A percentile compares a stretch with the other conserved stretches of the same genome.
phyloP scores from a whole-genome alignment of 208 protist genomes.

The Leishmania tarentolae region DNA sequence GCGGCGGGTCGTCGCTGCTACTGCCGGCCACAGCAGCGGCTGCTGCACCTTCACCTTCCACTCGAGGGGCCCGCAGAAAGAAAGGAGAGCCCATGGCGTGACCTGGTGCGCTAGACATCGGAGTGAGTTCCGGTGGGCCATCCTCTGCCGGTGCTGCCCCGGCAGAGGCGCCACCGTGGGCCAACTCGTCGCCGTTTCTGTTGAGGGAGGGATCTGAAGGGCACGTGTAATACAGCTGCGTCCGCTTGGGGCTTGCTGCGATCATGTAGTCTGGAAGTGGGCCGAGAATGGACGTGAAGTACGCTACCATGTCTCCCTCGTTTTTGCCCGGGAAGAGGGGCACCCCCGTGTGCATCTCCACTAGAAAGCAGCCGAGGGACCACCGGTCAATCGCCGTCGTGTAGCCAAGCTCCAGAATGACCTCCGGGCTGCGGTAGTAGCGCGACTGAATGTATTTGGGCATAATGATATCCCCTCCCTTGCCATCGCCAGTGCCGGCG shows the following conservation, averaged over 20 bases:
- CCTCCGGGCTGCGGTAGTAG: conserved; percentile 98
- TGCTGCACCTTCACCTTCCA: conserved; percentile 25
- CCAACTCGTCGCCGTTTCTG: not conserved
- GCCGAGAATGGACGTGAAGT: conserved; percentile 88
- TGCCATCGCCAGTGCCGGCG: not conserved
- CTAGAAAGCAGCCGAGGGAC: conserved; percentile 98
- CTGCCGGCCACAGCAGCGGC: conserved; percentile 7
- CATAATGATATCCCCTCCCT: conserved; percentile 19
- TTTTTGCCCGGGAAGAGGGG: conserved; percentile 96
- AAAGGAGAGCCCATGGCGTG: conserved; percentile 33
- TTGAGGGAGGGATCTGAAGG: not conserved
- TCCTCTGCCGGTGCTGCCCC: not conserved
- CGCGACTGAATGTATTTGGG: conserved; percentile 93
- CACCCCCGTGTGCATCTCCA: conserved; percentile 97
- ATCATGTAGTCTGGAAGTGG: conserved; percentile 83
- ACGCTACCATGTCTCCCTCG: conserved; percentile 95
- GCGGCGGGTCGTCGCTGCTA: not conserved
- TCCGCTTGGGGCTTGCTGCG: conserved; percentile 60
- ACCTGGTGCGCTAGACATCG: conserved; percentile 21
- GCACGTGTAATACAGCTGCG: conserved; percentile 49
- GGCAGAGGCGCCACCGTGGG: not conserved
- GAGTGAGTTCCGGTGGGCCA: conserved; percentile 11
- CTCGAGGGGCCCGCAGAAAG: conserved; percentile 19
- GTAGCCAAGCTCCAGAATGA: conserved; percentile 97
- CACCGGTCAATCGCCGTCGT: conserved; percentile 98